Evolutionary conservation across 2,329 filamentous ascomycete species (phyloP).

Genomic region (Monosporascus ibericus): DNA sequence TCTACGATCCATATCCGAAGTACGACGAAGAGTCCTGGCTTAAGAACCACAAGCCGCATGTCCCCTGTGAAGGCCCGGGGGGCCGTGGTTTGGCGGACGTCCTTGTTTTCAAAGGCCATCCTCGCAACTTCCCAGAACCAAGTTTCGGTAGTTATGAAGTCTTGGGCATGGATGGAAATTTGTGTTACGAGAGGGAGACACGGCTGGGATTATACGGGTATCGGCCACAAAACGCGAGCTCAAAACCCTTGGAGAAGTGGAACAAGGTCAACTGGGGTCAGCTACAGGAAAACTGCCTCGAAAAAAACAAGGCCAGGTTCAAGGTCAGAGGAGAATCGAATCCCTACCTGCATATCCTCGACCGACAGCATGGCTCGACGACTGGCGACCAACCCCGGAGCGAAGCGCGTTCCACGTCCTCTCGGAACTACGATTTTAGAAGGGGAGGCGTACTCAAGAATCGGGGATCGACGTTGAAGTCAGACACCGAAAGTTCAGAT

Average conservation of each 20-base stretch:
- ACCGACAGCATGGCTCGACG: conserved; percentile 24
- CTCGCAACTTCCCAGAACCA: conserved; percentile 51
- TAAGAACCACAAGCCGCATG: conserved; percentile 48
- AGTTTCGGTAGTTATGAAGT: conserved; percentile 57
- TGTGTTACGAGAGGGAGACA: conserved; percentile 64
- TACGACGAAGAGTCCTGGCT: conserved; percentile 60
- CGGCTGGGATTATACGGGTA: conserved; percentile 63
- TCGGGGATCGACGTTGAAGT: conserved; percentile 3
- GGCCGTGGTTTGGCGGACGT: conserved; percentile 56
- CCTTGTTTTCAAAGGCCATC: conserved; percentile 56
- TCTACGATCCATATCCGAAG: conserved; percentile 65
- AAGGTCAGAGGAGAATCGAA: conserved; percentile 37
- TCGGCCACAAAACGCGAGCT: conserved; percentile 40
- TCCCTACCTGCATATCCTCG: conserved; percentile 33
- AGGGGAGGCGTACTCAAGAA: conserved; percentile 1
- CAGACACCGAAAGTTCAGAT: conserved; percentile 9
- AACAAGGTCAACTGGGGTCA: conserved; percentile 62
- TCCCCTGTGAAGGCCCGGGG: conserved; percentile 59
- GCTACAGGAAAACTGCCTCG: conserved; percentile 60
- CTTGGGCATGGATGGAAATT: conserved; percentile 53
- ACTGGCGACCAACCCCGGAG: conserved; percentile 7
- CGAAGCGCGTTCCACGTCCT: conserved; percentile 8
- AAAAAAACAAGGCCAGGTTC: conserved; percentile 62
- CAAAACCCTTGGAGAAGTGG: conserved; percentile 48
- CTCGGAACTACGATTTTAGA: conserved; percentile 10